phyloP scores from a whole-genome alignment of 352 stramenopile species.

The Globisporangium perplexum region DNA sequence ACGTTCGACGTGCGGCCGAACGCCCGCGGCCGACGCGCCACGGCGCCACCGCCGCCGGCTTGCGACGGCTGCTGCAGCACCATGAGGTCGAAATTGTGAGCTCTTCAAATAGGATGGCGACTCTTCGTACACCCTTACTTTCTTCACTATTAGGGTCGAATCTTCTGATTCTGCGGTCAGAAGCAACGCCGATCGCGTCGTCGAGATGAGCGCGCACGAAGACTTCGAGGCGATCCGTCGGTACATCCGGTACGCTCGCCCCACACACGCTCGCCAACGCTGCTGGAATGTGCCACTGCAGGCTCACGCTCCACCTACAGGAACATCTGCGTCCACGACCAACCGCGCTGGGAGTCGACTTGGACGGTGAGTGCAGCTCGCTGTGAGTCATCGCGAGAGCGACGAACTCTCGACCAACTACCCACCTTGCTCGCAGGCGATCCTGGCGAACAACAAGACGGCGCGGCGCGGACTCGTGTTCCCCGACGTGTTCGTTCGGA shows the following conservation, averaged over 20 bases:
- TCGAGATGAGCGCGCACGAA: no score
- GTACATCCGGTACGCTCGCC: slow-evolving; percentile 21
- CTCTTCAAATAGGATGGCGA: no score
- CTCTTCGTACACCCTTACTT: no score
- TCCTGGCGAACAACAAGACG: slow-evolving; percentile 24
- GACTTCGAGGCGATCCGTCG: slow-evolving; percentile 14
- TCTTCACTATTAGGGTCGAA: no score
- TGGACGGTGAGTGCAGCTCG: slow-evolving; percentile 20
- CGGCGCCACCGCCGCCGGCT: not conserved
- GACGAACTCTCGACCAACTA: no score
- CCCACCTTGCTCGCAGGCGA: slow-evolving; percentile 16
- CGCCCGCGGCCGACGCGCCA: slow-evolving; percentile 23
- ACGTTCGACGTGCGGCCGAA: slow-evolving; percentile 69
- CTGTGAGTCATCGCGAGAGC: no score
- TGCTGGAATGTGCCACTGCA: not conserved
- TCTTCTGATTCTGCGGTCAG: no score
- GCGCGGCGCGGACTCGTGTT: slow-evolving; percentile 28
- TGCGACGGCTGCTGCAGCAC: no score
- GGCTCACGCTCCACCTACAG: slow-evolving; percentile 5
- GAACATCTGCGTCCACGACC: slow-evolving; percentile 27
- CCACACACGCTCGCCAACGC: not conserved
- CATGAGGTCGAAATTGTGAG: not conserved
- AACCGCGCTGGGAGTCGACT: slow-evolving; percentile 29
- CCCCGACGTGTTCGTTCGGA: slow-evolving; percentile 37
- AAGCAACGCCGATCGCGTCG: no score